Base-by-base conservation (phyloP, 345 rosid species). In the Aegle marmelos region DNA sequence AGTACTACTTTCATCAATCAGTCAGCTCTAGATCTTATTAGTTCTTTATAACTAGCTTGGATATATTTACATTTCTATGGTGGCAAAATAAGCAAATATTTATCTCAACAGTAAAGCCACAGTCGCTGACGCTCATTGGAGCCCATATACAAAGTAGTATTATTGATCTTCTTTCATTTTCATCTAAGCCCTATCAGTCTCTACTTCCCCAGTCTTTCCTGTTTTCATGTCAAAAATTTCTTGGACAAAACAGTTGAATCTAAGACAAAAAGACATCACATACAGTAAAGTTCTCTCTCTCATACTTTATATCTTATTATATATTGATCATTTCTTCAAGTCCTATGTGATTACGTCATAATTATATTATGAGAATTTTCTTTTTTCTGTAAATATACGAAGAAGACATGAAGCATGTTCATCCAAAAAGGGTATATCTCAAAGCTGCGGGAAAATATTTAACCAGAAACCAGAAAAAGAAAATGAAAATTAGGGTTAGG, bases 401-500 rank as follows among this genome's bases (percentile, higher is more conserved):
- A 28, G 73, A 33, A 60, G 31, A 17, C 6, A 30, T 21, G 77
- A 41, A 4, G 37, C 41, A 33, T 30, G 54, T 31, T 72, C 69
- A 28, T 37, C 19, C 34, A 22, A 54, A 36, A 57, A n/a, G 34
- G 33, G 6, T 30, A 45, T 45, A 45, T 11, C 17, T 45, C 50
- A 45, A 45, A 45, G 17, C 5, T 11, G 50, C 16, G 17, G 4
- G 22, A 37, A 58, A 41, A 53, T 17, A 62, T 34, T 6, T 45
- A 62, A 17, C 27, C 8, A 72, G 45, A 68, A 22, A 36, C 37
- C 37, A 36, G 45, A 39, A 69, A 34, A 34, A 22, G 78, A 62
- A 57, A 63, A 11, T 14, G 24, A 59, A 68, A 50, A 39, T 22
- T 83, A 86, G 86, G 80, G 81, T 83, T 81, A 83, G 80, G 81